Evolutionary conservation across 2,329 filamentous ascomycete species (phyloP).

Genomic region (Trichophyton schoenleinii): DNA sequence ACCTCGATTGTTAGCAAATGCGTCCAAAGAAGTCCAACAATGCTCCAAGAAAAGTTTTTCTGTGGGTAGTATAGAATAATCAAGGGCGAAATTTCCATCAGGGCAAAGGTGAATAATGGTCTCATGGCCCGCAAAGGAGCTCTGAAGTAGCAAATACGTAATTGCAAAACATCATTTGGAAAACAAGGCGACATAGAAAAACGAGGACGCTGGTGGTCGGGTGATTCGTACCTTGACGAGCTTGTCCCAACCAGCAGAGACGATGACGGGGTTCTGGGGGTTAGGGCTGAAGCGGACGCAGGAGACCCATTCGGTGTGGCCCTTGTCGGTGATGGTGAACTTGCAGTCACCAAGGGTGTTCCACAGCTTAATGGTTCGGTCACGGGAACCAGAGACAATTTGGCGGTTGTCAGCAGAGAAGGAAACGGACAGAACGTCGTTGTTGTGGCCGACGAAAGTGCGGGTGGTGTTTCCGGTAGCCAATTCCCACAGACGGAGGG

Average conservation of each 20-base stretch:
- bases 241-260: slow-evolving; percentile 98
- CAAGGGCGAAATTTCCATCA: slow-evolving; percentile 24
- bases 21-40: neutral
- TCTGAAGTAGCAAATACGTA: slow-evolving; percentile 99
- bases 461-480: slow-evolving; percentile 93
- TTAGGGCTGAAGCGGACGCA: slow-evolving; percentile 99
- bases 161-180: slow-evolving; percentile 82
- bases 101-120: slow-evolving; percentile 70
- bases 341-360: slow-evolving; percentile 99
- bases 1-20: neutral
- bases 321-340: slow-evolving; percentile 99
- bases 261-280: slow-evolving; percentile 99
- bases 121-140: slow-evolving; percentile 77
- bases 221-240: slow-evolving; percentile 79
- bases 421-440: slow-evolving; percentile 97
- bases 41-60: neutral
- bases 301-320: slow-evolving; percentile 98
- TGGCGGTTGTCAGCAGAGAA: slow-evolving; percentile 99
- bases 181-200: slow-evolving; percentile 4
- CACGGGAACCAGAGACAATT: slow-evolving; percentile 97
- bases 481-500: slow-evolving; percentile 97
- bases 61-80: slow-evolving; percentile 1
- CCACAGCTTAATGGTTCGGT: slow-evolving; percentile 99
- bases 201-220: neutral
- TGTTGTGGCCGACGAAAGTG: slow-evolving; percentile 97